Percentiles rank a stretch among this genome's conserved stretches.
These are phyloP conservation scores for Beta vulgaris DNA, from an alignment of 148 eudicot species.

Conservation along the genomic window DNA sequence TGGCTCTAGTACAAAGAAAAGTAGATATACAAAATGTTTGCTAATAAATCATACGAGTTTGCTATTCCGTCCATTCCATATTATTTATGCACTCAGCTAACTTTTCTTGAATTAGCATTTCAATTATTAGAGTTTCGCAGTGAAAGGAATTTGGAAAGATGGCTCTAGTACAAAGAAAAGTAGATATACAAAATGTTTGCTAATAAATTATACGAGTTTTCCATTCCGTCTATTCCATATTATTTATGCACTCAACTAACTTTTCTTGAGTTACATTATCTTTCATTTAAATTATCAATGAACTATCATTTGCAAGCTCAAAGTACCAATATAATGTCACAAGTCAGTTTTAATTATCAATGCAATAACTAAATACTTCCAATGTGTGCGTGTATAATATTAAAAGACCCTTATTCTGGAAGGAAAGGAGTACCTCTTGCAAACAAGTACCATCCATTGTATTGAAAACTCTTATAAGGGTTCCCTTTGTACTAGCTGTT, in stretches of 20 bases:
- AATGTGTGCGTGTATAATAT: background rate
- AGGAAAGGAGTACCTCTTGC: conserved; percentile 74
- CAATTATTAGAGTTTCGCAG: background rate
- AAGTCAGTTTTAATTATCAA: background rate
- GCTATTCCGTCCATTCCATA: background rate
- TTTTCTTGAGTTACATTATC: background rate
- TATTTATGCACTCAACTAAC: background rate
- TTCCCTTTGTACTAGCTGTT: conserved; percentile 90
- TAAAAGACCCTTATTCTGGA: background rate
- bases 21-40: background rate
- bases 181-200: background rate
- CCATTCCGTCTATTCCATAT: background rate
- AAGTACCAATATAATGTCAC: background rate
- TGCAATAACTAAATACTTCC: background rate
- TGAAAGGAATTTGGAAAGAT: background rate
- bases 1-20: background rate
- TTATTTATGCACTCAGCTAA: too few species aligned
- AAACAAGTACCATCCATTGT: conserved; percentile 92
- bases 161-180: background rate
- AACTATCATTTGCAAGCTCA: background rate
- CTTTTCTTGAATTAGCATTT: background rate
- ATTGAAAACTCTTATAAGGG: conserved; percentile 81
- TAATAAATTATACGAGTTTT: background rate
- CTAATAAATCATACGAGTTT: background rate
- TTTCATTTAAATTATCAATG: too few species aligned